Conservation (phyloP, 352 stramenopile species). For the Phytopythium cucurbitacearum region DNA sequence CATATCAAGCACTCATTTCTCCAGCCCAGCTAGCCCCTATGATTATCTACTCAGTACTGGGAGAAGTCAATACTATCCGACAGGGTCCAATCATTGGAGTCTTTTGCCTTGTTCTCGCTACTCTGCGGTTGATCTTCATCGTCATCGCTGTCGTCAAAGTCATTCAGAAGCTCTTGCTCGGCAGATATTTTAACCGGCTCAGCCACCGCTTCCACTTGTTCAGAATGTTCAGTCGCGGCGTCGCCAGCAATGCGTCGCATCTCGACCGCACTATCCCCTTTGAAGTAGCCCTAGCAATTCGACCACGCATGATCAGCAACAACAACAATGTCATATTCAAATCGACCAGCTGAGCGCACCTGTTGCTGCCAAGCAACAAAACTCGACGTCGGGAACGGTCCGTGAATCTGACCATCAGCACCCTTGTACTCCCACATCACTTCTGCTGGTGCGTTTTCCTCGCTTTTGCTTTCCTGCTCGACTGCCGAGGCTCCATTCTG, state of each 20-base stretch:
- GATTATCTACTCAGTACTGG: slow-evolving; percentile 25
- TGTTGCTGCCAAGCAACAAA: slow-evolving; percentile 77
- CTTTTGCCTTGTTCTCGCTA: slow-evolving; percentile 11
- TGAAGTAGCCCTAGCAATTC: slow-evolving; percentile 65
- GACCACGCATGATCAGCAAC: slow-evolving; percentile 1
- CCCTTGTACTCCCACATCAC: slow-evolving; percentile 80
- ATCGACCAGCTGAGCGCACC: slow-evolving; percentile 18
- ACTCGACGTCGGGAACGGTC: slow-evolving; percentile 64
- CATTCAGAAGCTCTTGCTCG: slow-evolving; percentile 77
- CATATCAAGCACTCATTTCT: too few species aligned
- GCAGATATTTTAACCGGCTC: slow-evolving; percentile 42
- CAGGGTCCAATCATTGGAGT: slow-evolving; percentile 44
- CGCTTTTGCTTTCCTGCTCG: slow-evolving; percentile 38
- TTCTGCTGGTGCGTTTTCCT: slow-evolving; percentile 32
- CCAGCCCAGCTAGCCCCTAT: too few species aligned
- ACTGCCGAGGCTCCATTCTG: slow-evolving; percentile 2
- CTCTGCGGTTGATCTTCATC: slow-evolving; percentile 24
- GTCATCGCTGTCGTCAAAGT: slow-evolving; percentile 82
- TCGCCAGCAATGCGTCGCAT: slow-evolving; percentile 35
- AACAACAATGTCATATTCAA: background rate
- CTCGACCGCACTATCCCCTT: slow-evolving; percentile 62
- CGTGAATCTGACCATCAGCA: slow-evolving; percentile 66
- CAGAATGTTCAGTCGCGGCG: slow-evolving; percentile 4
- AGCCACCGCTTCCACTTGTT: slow-evolving; percentile 14
- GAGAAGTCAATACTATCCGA: slow-evolving; percentile 77